Evolutionary conservation across 495 filamentous ascomycete species (phyloP).

Genomic region (Cenococcum geophilum): DNA sequence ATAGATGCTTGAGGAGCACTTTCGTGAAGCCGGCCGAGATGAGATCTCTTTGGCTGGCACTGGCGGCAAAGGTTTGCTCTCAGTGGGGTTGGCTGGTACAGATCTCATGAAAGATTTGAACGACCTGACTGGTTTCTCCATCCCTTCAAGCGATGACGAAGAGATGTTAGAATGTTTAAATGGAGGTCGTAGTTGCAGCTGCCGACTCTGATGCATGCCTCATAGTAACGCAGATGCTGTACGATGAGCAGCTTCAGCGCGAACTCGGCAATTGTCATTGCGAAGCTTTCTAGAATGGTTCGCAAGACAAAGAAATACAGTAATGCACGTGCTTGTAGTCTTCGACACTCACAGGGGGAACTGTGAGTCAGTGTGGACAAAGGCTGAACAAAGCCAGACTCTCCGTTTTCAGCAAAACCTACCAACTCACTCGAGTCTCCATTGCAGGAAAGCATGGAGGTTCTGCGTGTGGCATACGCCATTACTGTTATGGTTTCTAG

Average conservation of each 20-base stretch:
- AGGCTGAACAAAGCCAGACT: background rate
- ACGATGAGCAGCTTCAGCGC: constrained; percentile 1
- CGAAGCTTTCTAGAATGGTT: constrained; percentile 19
- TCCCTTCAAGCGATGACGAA: constrained; percentile 25
- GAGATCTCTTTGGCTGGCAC: background rate
- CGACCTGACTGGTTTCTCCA: constrained; percentile 28
- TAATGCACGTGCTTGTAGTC: background rate
- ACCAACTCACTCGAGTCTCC: background rate
- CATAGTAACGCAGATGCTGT: background rate
- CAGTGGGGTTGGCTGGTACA: constrained; percentile 15
- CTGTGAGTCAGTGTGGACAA: background rate
- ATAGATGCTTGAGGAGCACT: background rate
- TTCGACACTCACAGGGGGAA: background rate
- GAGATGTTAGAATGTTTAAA: constrained; percentile 19
- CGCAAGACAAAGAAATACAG: constrained; percentile 5
- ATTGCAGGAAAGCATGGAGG: background rate
- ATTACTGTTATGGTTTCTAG: background rate
- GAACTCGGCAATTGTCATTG: constrained; percentile 5
- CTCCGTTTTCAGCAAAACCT: background rate
- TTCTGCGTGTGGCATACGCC: background rate
- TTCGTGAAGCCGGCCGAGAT: background rate
- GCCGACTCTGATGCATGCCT: constrained; percentile 17
- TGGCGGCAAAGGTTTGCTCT: constrained; percentile 26
- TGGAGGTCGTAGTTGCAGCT: constrained; percentile 14
- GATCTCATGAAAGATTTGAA: constrained; percentile 30